Evolutionary conservation across 1,284 basidiomycete species (phyloP).

Genomic region (Ganoderma sp.): DNA sequence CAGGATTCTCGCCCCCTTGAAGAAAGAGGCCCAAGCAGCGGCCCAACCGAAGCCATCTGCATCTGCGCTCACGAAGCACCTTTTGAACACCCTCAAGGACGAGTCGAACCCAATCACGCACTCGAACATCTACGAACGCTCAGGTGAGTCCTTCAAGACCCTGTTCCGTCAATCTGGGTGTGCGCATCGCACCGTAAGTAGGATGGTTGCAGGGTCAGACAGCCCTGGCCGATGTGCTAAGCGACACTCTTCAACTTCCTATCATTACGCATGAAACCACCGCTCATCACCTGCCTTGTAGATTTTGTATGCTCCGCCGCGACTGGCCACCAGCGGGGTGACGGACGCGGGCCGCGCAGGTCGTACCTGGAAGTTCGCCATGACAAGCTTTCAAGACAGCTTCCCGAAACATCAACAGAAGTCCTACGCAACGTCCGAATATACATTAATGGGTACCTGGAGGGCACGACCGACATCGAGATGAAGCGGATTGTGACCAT

Average conservation of each 20-base stretch:
- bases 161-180: neutral
- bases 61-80: constrained; percentile 55
- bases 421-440: constrained; percentile 52
- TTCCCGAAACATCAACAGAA: constrained; percentile 34
- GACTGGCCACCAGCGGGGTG: constrained; percentile 72
- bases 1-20: constrained; percentile 44
- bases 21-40: constrained; percentile 33
- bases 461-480: constrained; percentile 74
- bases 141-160: constrained; percentile 49
- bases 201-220: neutral
- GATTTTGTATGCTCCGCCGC: constrained; percentile 63
- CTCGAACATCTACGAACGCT: constrained; percentile 63
- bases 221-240: neutral
- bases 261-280: constrained; percentile 5
- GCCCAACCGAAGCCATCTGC: constrained; percentile 45
- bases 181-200: neutral
- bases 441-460: constrained; percentile 72
- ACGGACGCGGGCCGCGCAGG: constrained; percentile 49
- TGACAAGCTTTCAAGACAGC: constrained; percentile 58
- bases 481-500: constrained; percentile 65
- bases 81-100: constrained; percentile 63
- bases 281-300: constrained; percentile 35
- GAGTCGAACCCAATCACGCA: constrained; percentile 75
- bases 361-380: constrained; percentile 52
- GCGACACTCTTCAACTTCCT: neutral